Percentiles rank a stretch among this genome's conserved stretches.
These are phyloP conservation scores for Moesziomyces sp. DNA, from an alignment of 1,284 basidiomycete species.

Conservation along the genomic window DNA sequence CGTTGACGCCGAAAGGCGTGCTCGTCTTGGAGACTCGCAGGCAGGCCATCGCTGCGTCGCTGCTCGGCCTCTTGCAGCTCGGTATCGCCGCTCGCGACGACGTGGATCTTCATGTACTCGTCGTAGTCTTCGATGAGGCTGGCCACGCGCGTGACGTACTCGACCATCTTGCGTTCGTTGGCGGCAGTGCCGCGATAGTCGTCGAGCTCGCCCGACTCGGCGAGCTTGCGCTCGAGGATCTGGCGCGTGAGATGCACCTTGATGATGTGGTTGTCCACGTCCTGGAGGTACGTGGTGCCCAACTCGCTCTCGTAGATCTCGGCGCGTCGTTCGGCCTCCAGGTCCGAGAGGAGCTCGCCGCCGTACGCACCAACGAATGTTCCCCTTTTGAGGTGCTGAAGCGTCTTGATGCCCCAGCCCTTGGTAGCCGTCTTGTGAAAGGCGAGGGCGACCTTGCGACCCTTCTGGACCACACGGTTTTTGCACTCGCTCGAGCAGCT, in stretches of 20 bases:
- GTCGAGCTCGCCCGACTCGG: slow-evolving; percentile 6
- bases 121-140: slow-evolving; percentile 23
- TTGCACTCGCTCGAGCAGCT: slow-evolving; percentile 79
- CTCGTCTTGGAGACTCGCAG: not conserved
- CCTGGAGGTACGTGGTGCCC: slow-evolving; percentile 85
- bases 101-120: slow-evolving; percentile 7
- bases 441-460: slow-evolving; percentile 72
- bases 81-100: not conserved
- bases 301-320: slow-evolving; percentile 76
- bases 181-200: slow-evolving; percentile 11
- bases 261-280: slow-evolving; percentile 81
- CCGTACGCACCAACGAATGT: slow-evolving; percentile 85
- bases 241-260: slow-evolving; percentile 64
- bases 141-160: slow-evolving; percentile 6
- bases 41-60: not conserved
- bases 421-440: slow-evolving; percentile 76
- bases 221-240: slow-evolving; percentile 30
- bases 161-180: slow-evolving; percentile 11
- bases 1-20: slow-evolving; percentile 1
- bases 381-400: slow-evolving; percentile 70
- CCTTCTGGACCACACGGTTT: slow-evolving; percentile 86
- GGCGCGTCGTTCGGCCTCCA: slow-evolving; percentile 77
- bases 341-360: slow-evolving; percentile 81
- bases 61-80: slow-evolving; percentile 1
- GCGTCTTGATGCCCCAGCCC: slow-evolving; percentile 73